phyloP scores from a whole-genome alignment of 495 filamentous ascomycete species.

The Penicillium argentinense region DNA sequence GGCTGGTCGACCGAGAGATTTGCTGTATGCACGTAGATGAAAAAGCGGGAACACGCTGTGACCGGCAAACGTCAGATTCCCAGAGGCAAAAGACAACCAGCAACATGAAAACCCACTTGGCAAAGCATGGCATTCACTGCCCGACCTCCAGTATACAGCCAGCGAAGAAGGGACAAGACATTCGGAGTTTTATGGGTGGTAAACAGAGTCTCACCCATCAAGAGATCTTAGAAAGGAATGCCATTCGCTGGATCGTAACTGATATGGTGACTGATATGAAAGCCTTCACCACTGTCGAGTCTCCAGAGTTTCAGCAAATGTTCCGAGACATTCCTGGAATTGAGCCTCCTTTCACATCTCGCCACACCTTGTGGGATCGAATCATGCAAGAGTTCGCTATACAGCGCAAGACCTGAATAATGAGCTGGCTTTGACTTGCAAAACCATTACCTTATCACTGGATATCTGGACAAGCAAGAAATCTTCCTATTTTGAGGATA shows the following conservation, averaged over 20 bases:
- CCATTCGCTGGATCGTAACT: neutral
- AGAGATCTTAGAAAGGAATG: neutral
- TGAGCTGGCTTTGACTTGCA: conserved; percentile 7
- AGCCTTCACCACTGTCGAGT: conserved; percentile 6
- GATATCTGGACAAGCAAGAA: conserved; percentile 14
- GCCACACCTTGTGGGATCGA: conserved; percentile 1
- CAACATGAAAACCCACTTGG: no score
- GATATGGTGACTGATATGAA: no score
- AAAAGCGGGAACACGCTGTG: no score
- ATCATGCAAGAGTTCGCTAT: conserved; percentile 1
- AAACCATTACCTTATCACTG: conserved; percentile 10
- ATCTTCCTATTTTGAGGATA: conserved; percentile 5
- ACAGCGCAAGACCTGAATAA: conserved; percentile 1
- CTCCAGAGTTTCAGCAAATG: conserved; percentile 6
- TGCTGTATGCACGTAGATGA: no score
- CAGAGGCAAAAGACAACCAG: no score
- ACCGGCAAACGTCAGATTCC: no score
- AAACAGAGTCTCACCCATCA: conserved; percentile 1
- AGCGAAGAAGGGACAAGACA: no score
- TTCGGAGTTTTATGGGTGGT: no score
- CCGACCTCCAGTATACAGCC: no score
- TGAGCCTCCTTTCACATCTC: conserved; percentile 3
- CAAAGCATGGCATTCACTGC: no score
- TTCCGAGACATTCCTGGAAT: conserved; percentile 8
- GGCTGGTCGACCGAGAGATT: no score